These are phyloP conservation scores for Leccinum truebloodii DNA, from an alignment of 768 basidiomycete genomes.

Conservation along the genomic window DNA sequence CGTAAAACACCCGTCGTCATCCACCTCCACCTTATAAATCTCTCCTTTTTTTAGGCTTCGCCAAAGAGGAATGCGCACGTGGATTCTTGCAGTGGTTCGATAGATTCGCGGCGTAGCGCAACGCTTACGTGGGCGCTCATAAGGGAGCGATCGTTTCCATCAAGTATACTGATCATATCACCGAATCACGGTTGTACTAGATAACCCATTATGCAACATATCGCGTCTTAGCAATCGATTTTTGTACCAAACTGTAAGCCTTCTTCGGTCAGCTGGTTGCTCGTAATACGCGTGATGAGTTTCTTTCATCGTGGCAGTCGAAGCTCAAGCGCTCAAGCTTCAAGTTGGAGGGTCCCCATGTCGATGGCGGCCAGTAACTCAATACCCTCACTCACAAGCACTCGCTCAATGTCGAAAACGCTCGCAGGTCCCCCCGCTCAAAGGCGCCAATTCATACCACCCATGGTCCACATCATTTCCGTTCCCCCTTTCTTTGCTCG, in stretches of 20 bases:
- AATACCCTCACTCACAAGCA: background rate
- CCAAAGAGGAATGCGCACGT: constrained; percentile 58
- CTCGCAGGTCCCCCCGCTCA: constrained; percentile 39
- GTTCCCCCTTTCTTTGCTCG: background rate
- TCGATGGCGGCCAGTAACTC: background rate
- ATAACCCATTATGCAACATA: constrained; percentile 5
- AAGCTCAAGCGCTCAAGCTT: too few relatives aligned
- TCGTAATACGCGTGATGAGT: too few relatives aligned
- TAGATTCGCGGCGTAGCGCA: constrained; percentile 38
- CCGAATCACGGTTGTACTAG: constrained; percentile 10
- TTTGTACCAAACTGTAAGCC: background rate
- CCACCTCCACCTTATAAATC: background rate
- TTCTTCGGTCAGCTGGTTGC: background rate
- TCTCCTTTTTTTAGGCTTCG: constrained; percentile 45
- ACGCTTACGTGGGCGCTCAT: background rate
- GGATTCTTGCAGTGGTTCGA: constrained; percentile 53
- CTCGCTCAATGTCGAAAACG: constrained; percentile 19
- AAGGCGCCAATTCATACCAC: background rate
- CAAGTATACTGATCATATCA: background rate
- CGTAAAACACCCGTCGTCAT: background rate
- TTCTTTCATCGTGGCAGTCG: background rate
- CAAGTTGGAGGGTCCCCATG: background rate
- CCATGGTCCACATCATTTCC: background rate
- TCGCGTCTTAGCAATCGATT: background rate
- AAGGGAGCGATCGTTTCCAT: background rate